These are phyloP conservation scores for Conringia planisiliqua DNA, from an alignment of 345 rosid species.

Conservation along the genomic window DNA sequence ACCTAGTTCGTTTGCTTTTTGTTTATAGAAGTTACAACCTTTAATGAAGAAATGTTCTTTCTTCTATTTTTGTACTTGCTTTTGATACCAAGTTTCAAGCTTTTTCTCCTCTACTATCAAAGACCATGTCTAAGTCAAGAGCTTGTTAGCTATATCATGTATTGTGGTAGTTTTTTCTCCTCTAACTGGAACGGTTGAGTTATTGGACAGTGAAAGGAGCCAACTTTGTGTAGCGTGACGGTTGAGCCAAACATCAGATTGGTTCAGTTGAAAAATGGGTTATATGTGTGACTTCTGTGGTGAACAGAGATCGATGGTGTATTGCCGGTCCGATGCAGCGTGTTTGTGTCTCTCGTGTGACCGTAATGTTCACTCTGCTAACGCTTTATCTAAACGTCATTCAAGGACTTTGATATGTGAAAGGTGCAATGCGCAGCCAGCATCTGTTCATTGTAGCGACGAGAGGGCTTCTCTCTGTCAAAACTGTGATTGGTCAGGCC, in stretches of 20 bases:
- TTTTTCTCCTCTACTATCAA: not conserved
- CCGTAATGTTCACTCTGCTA: slow-evolving; percentile 84
- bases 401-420: slow-evolving; percentile 79
- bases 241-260: slow-evolving; percentile 23
- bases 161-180: not conserved
- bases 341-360: slow-evolving; percentile 91
- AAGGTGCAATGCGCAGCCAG: slow-evolving; percentile 79
- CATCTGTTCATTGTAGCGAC: slow-evolving; percentile 60
- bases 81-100: slow-evolving; percentile 10
- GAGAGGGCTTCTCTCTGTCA: slow-evolving; percentile 82
- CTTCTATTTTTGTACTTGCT: not conserved
- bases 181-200: not conserved
- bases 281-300: slow-evolving; percentile 88
- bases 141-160: not conserved
- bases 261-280: slow-evolving; percentile 52
- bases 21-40: not conserved
- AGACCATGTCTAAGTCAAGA: not conserved
- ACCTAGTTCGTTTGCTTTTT: not conserved
- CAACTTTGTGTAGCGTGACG: slow-evolving; percentile 7
- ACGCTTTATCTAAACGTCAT: slow-evolving; percentile 86
- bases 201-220: slow-evolving; percentile 17
- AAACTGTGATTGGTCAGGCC: slow-evolving; percentile 84
- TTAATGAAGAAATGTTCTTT: not conserved
- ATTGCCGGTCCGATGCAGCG: slow-evolving; percentile 90
- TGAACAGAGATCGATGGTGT: slow-evolving; percentile 82